These are phyloP conservation scores for Nidula microcarpa DNA, from an alignment of 768 basidiomycete genomes.

Conservation along the genomic window DNA sequence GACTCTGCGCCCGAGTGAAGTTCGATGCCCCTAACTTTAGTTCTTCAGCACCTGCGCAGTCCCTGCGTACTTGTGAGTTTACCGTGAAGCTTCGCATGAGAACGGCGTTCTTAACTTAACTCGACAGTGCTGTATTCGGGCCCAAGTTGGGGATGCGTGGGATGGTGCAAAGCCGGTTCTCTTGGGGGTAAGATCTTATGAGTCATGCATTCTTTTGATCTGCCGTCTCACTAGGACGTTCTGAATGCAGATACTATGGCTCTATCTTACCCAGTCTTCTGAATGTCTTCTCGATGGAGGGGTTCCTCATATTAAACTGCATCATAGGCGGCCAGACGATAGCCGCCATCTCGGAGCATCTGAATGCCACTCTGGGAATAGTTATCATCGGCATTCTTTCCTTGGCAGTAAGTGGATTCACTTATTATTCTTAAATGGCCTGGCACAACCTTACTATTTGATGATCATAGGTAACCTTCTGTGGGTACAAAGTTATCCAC, in stretches of 20 bases:
- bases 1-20: background rate
- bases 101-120: background rate
- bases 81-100: background rate
- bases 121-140: conserved; percentile 57
- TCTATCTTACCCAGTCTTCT: conserved; percentile 47
- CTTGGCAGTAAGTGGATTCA: conserved; percentile 22
- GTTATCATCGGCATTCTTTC: conserved; percentile 35
- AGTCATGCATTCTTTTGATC: background rate
- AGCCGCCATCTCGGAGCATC: conserved; percentile 42
- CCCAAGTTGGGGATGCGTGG: conserved; percentile 78
- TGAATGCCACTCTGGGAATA: conserved; percentile 35
- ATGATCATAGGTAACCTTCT: conserved; percentile 47
- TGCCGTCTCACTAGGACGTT: conserved; percentile 1
- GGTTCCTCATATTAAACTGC: conserved; percentile 63
- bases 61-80: conserved; percentile 58
- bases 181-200: conserved; percentile 21
- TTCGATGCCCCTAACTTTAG: conserved; percentile 25
- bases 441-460: too few species aligned
- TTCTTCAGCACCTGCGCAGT: conserved; percentile 34
- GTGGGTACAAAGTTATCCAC: conserved; percentile 58
- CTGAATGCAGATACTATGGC: conserved; percentile 46
- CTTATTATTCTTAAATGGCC: too few species aligned
- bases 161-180: conserved; percentile 62
- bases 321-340: conserved; percentile 71
- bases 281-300: conserved; percentile 58